phyloP scores from a whole-genome alignment of 441 rosid genomes.

The Euphorbia celastroides region DNA sequence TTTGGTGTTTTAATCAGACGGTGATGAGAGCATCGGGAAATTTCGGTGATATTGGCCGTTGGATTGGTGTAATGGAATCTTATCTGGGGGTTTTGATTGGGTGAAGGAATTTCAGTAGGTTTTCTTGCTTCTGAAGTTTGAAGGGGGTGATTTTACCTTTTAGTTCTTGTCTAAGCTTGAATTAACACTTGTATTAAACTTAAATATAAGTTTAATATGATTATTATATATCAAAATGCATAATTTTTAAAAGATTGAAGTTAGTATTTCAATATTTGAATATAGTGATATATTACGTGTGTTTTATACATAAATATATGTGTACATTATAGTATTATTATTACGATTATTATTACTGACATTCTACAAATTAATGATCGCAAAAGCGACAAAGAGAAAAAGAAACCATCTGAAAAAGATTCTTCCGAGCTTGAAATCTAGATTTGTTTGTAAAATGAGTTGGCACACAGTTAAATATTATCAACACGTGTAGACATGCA shows the following conservation, averaged over 20 bases:
- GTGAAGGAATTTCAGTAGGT: constrained; percentile 7
- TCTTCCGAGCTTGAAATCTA: background rate
- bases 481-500: constrained; percentile 9
- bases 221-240: too few relatives aligned
- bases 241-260: too few relatives aligned
- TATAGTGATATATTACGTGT: too few relatives aligned
- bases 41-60: background rate
- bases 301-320: too few relatives aligned
- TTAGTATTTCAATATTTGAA: too few relatives aligned
- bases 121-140: background rate
- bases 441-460: background rate
- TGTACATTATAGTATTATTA: too few relatives aligned
- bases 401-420: background rate
- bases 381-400: background rate
- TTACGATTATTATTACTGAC: background rate
- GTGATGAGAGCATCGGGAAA: constrained; percentile 15
- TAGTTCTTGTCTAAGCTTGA: background rate
- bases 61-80: constrained; percentile 11
- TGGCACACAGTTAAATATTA: background rate
- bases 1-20: constrained; percentile 16
- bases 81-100: constrained; percentile 28
- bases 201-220: too few relatives aligned
- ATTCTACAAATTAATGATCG: background rate
- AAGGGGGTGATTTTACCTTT: constrained; percentile 1
- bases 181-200: background rate